Evolutionary conservation across 495 filamentous ascomycete genomes (phyloP).

Genomic region (Annulohypoxylon stygium): DNA sequence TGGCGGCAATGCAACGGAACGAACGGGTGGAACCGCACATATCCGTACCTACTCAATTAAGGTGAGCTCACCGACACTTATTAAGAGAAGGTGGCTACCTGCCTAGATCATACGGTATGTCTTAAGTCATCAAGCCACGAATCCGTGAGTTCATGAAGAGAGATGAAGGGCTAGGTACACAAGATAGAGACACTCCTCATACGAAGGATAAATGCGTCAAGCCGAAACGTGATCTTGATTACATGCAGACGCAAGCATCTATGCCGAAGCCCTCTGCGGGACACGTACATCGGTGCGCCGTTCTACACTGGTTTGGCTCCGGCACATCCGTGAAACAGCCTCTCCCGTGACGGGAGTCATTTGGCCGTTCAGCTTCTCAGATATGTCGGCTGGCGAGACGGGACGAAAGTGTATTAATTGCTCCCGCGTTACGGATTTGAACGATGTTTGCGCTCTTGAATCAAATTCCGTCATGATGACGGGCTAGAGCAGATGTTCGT

Average conservation of each 20-base stretch:
- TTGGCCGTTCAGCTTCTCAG: not conserved
- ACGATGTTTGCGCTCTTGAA: slow-evolving; percentile 19
- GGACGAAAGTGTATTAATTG: slow-evolving; percentile 30
- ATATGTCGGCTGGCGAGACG: slow-evolving; percentile 18
- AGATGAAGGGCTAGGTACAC: not conserved
- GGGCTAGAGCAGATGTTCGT: slow-evolving; percentile 25
- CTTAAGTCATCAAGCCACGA: not conserved
- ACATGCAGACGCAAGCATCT: slow-evolving; percentile 5
- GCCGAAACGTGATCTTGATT: slow-evolving; percentile 43
- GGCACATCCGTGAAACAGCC: not conserved
- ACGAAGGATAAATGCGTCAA: slow-evolving; percentile 25
- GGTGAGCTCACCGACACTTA: slow-evolving; percentile 18
- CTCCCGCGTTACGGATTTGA: not conserved
- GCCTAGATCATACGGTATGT: not conserved
- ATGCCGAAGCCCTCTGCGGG: not conserved
- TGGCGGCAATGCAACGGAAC: slow-evolving; percentile 22
- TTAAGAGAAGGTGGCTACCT: not conserved
- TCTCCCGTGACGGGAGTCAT: not conserved
- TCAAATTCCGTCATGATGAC: not conserved
- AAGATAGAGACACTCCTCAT: slow-evolving; percentile 15
- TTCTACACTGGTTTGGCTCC: slow-evolving; percentile 6
- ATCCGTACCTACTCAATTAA: not conserved
- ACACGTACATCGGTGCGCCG: slow-evolving; percentile 28
- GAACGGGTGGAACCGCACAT: slow-evolving; percentile 21
- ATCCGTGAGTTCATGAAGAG: not conserved